Evolutionary conservation across 208 protist species (phyloP).

Genomic region (Wallacemonas collosoma): DNA sequence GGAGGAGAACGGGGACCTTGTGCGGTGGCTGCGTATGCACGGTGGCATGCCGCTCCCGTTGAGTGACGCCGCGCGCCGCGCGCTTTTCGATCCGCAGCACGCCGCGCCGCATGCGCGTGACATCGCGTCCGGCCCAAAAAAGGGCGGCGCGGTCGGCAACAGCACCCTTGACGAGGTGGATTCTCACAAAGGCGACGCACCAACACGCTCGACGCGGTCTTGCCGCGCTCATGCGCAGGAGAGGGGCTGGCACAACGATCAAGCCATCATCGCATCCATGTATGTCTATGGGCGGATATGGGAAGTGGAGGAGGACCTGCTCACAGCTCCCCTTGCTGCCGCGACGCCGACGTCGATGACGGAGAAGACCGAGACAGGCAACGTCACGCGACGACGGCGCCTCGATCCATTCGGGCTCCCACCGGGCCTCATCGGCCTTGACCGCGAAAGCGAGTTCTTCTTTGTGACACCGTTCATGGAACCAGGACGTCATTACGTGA

Average conservation of each 20-base stretch:
- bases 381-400: constrained; percentile 19
- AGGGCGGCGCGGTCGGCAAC: neutral
- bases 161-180: neutral
- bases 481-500: neutral
- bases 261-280: constrained; percentile 30
- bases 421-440: constrained; percentile 18
- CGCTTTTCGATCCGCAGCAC: neutral
- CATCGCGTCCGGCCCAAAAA: neutral
- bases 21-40: constrained; percentile 6
- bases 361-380: neutral
- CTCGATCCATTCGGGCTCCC: constrained; percentile 17
- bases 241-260: constrained; percentile 33
- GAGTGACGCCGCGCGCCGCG: neutral
- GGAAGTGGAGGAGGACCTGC: constrained; percentile 33
- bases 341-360: neutral
- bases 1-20: constrained; percentile 17
- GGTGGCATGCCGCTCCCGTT: neutral
- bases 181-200: neutral
- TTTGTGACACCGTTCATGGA: constrained; percentile 9
- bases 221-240: neutral
- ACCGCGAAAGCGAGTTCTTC: constrained; percentile 14
- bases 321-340: constrained; percentile 17
- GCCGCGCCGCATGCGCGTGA: neutral
- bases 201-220: neutral
- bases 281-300: constrained; percentile 31